Conservation (phyloP, 192 early-diverging fungal species). For the Phycomyces nitens region DNA sequence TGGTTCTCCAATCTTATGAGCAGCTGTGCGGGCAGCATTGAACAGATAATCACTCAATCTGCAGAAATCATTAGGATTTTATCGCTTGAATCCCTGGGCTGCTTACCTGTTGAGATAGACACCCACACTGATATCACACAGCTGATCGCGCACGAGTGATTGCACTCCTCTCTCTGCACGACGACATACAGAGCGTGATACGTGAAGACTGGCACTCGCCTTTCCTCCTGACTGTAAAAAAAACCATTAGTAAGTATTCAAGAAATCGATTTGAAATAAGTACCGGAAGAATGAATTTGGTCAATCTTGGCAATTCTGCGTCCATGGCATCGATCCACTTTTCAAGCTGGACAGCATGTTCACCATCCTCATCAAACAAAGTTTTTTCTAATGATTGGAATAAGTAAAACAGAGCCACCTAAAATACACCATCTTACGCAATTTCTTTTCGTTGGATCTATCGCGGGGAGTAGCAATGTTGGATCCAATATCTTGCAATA, state of each 20-base stretch:
- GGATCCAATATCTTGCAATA: conserved; percentile 86
- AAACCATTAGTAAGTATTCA: neutral
- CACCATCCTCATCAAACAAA: conserved; percentile 69
- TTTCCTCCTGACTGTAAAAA: conserved; percentile 73
- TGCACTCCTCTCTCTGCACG: conserved; percentile 82
- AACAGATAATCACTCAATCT: conserved; percentile 90
- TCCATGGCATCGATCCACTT: conserved; percentile 83
- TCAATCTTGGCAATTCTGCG: conserved; percentile 65
- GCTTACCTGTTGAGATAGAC: conserved; percentile 71
- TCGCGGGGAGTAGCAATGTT: conserved; percentile 85
- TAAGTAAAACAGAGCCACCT: too few relatives aligned
- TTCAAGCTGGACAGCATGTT: conserved; percentile 63
- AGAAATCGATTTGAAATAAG: conserved; percentile 6
- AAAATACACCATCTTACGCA: too few relatives aligned
- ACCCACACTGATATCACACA: conserved; percentile 55
- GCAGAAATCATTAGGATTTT: conserved; percentile 4
- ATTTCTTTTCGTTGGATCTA: conserved; percentile 51
- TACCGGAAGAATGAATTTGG: conserved; percentile 84
- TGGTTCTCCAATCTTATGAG: conserved; percentile 60
- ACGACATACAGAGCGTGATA: conserved; percentile 80
- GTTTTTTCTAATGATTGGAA: conserved; percentile 59
- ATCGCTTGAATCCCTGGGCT: too few relatives aligned
- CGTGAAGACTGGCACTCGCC: conserved; percentile 76
- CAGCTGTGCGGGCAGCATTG: conserved; percentile 79
- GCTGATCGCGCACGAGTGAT: conserved; percentile 57